Base-by-base conservation (phyloP, 2,329 filamentous ascomycete genomes). In the Elsinoe australis region DNA sequence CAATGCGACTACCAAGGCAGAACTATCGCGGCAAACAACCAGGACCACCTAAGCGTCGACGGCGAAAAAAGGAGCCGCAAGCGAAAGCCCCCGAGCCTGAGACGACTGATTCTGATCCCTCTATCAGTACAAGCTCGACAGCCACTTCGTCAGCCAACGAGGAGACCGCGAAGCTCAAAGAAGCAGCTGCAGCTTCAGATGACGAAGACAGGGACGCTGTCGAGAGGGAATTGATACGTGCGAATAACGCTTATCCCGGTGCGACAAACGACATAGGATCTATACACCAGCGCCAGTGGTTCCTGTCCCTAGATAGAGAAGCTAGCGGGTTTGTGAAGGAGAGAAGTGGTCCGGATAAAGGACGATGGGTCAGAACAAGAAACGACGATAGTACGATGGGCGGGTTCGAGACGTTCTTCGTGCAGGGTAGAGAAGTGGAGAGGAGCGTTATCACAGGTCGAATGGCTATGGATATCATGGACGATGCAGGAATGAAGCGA, bases 241-340 rank as follows among this genome's bases (percentile, higher is more conserved):
- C 60, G 2, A 77, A 73, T 4, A 86, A 86, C 55, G 79, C 82
- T 3, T 86, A 86, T 56, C 65, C 74, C 0, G 82, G 82, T 4
- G 79, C 83, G 0, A 69, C 57, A 1, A 86, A 86, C 56, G 75
- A 71, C 2, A 80, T 86, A 32, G 78, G 75, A 4, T 84, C 80
- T 29, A 67, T 85, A 3, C 75, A 85, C 55, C 81, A 85, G 60
- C 72, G 82, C 4, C 69, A 71, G 33, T 86, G 81, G 83, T 83
- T 77, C 51, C 56, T 85, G 14, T 75, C 75, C 8, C 66, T 86
- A 1, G 82, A 86, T 56, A 69, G 78, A 9, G 60, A 58, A 19
- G 73, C 70, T 3, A 79, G 74, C 42, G 81, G 81, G 3, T 83
- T 85, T 49, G 60, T 62, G 12, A 65, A 64, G 56, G 60, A 58